Evolutionary conservation across 345 rosid genomes (phyloP).

Genomic region (Conringia planisiliqua): DNA sequence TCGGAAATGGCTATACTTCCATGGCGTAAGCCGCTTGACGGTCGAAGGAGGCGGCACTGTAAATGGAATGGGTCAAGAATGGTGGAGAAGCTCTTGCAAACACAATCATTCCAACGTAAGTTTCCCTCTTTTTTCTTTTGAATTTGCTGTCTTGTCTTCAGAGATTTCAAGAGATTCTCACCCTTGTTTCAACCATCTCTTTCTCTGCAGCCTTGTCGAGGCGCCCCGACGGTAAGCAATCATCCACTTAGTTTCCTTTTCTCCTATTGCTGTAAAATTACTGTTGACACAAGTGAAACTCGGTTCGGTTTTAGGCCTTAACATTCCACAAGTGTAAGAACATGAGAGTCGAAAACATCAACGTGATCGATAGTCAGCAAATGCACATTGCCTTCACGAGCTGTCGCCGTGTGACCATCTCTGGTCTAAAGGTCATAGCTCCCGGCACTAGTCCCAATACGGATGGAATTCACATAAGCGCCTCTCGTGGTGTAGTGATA

Average conservation of each 20-base stretch:
- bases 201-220: slow-evolving; percentile 73
- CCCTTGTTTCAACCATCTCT: not conserved
- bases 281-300: not conserved
- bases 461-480: slow-evolving; percentile 86
- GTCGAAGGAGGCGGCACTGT: slow-evolving; percentile 75
- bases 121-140: not conserved
- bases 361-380: slow-evolving; percentile 58
- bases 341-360: slow-evolving; percentile 54
- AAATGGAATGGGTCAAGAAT: slow-evolving; percentile 75
- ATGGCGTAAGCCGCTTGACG: slow-evolving; percentile 64
- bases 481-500: slow-evolving; percentile 59
- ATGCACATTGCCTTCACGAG: slow-evolving; percentile 76
- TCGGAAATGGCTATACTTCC: slow-evolving; percentile 79
- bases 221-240: slow-evolving; percentile 82
- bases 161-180: slow-evolving; percentile 10
- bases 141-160: not conserved
- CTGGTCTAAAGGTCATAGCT: slow-evolving; percentile 51
- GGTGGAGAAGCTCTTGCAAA: slow-evolving; percentile 94
- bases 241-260: slow-evolving; percentile 3
- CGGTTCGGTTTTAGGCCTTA: slow-evolving; percentile 54
- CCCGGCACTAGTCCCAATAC: slow-evolving; percentile 84
- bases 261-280: not conserved
- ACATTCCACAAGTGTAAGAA: slow-evolving; percentile 84
- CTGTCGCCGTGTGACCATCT: slow-evolving; percentile 53
- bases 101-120: slow-evolving; percentile 38